Evolutionary conservation across 345 rosid genomes (phyloP).

Genomic region (Populus simonii): DNA sequence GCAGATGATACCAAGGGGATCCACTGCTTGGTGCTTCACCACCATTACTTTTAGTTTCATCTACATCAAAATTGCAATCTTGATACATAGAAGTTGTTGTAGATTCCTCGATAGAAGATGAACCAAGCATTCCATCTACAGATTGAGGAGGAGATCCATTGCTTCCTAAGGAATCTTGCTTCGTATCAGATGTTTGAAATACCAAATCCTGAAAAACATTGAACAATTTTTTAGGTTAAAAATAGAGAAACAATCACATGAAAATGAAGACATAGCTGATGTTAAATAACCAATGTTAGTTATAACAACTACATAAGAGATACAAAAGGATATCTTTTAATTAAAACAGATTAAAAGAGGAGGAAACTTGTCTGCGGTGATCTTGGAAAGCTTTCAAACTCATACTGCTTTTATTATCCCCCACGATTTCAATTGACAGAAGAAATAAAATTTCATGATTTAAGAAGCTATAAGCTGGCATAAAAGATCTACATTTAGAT

Average conservation of each 20-base stretch:
- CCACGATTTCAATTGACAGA: neutral
- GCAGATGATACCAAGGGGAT: constrained; percentile 89
- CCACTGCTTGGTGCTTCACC: constrained; percentile 58
- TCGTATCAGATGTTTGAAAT: constrained; percentile 32
- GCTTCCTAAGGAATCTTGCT: constrained; percentile 33
- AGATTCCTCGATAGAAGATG: constrained; percentile 39
- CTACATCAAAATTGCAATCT: constrained; percentile 32
- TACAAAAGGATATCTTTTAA: neutral
- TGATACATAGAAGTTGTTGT: constrained; percentile 13
- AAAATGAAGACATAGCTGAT: neutral
- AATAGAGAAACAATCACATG: neutral
- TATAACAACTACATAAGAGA: neutral
- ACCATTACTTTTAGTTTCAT: constrained; percentile 49
- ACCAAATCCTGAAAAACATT: constrained; percentile 32
- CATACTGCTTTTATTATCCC: no score
- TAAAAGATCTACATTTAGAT: neutral
- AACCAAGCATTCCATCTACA: constrained; percentile 29
- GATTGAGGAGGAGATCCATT: constrained; percentile 37
- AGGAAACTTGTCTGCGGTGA: no score
- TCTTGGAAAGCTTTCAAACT: no score
- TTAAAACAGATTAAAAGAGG: neutral
- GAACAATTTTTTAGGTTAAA: constrained; percentile 1
- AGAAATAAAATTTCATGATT: neutral
- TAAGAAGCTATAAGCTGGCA: neutral
- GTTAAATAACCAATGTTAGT: neutral